Evolutionary conservation across 2,329 filamentous ascomycete species (phyloP).

Genomic region (Beauveria sp.): DNA sequence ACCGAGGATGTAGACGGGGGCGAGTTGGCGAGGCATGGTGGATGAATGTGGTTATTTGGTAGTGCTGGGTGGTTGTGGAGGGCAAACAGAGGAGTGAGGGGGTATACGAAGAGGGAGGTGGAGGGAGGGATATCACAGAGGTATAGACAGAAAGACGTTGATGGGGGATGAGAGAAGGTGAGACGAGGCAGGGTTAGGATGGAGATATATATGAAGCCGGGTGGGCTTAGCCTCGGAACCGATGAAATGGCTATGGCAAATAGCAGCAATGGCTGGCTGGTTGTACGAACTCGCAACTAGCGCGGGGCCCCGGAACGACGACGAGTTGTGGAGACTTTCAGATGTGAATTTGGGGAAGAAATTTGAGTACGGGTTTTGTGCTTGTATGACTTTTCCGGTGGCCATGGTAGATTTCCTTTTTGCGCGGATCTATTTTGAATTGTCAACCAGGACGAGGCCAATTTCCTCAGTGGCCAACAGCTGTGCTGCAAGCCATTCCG

Average conservation of each 20-base stretch:
- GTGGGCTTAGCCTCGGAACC: conserved; percentile 6
- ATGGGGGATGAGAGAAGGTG: not conserved
- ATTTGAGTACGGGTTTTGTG: not conserved
- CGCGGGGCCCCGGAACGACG: conserved; percentile 7
- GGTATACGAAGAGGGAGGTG: not conserved
- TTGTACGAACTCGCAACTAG: not conserved
- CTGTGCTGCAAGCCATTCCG: too few species aligned
- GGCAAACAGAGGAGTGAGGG: not conserved
- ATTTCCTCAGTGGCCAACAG: too few species aligned
- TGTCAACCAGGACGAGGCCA: too few species aligned
- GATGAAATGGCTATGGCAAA: not conserved
- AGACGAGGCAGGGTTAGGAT: not conserved
- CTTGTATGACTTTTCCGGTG: too few species aligned
- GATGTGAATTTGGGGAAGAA: not conserved
- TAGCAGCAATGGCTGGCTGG: not conserved
- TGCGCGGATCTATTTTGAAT: too few species aligned
- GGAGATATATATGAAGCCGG: conserved; percentile 8
- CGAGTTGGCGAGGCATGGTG: conserved; percentile 42
- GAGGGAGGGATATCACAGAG: not conserved
- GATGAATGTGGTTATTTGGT: not conserved
- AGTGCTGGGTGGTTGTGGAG: not conserved
- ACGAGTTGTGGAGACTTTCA: conserved; percentile 7
- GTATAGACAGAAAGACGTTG: conserved; percentile 2
- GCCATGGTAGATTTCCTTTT: too few species aligned
- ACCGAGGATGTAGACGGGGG: conserved; percentile 76